Base-by-base conservation (phyloP, 2,329 filamentous ascomycete species). In the Penicillium occitanis region DNA sequence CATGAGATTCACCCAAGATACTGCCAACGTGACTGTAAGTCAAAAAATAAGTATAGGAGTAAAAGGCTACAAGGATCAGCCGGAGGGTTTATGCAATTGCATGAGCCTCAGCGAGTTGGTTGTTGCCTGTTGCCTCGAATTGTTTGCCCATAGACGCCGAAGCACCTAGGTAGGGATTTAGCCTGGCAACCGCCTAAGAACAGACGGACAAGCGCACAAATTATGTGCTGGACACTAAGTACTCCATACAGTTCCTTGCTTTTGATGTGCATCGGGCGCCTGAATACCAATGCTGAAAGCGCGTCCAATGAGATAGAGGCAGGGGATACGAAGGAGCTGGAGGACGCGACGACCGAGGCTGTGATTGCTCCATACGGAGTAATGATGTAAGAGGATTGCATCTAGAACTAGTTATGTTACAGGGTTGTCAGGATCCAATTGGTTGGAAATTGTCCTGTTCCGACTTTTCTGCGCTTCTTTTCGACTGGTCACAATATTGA, bases 301-400 rank as follows among this genome's bases (percentile, higher is more conserved):
- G 19, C 30, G 8, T 22, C 53, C 53, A 57, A 57, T 57, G 11
- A 57, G 33, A 22, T 6, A 40, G 53, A 37, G 53, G 33, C 51
- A 35, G 51, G 22, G 51, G 25, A 55, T 55, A 13, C 51, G 51
- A 51, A 28, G 25, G 37, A 42, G 13, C 17, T 33, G 30, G 30
- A 33, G 30, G 48, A 53, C 28, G 28, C 28, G 17, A 55, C 28
- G 17, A 5, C 1, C 25, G 42, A 33, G 22, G 25, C 57, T 60
- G 25, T 33, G 42, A 33, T 33, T 17, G 58, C 17, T 46, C 40
- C 40, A 33, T 55, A 33, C n/a, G 17, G 58, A 35, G 40, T 61
- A 33, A 37, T 60, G 37, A 60, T 46, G 57, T 60, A 46, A 60
- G 40, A 59, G 37, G 5, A 40, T 19, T 55, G 46, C 11, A 48